Evolutionary conservation across 2,329 filamentous ascomycete species (phyloP), one percentile per base, ranked within the genome.

Genomic region (Ceratocystis lukuohia): DNA sequence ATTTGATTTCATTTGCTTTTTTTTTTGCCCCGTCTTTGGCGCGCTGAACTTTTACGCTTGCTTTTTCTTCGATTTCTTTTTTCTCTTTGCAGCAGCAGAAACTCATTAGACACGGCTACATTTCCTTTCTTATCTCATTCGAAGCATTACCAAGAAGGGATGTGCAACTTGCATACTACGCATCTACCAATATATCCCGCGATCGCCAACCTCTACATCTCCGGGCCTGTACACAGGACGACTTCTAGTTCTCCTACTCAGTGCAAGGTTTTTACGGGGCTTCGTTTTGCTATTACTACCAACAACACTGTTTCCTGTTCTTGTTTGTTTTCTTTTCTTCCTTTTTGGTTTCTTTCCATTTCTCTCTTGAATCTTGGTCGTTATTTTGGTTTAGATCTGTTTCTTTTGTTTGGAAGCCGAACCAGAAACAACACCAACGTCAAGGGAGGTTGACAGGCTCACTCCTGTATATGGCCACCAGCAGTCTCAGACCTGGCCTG

Each of bases 1-100:
- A 30, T 61, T 53, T 57, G 10, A 65, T 59, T 50, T 28, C 15
- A 57, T 25, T 25, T n/a, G 7, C 56, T 63, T 53, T 67, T 65
- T 66, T 22, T 22, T 20, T 22, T 20, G 53, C n/a, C n/a, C 33
- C 28, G 17, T 59, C 25, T 59, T 22, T 59, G 28, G 53, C 53
- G 25, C 53, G 25, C 53, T n/a, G 12, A 30, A 6, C 53, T 59
- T 17, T 33, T 46, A 48, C 22, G 68, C 6, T 30, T 45, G 25
- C n/a, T 59, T 65, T 64, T 56, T 53, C 46, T 57, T 41, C 25
- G 25, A 65, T 61, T 63, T 66, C 61, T 59, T 69, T 37, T 66
- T 64, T 48, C 28, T 61, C 44, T 50, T 62, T 68, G 48, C 46
- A 28, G 37, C 61, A 46, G 44, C 61, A 63, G 41, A 63, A 63